Base-by-base conservation (phyloP, 352 stramenopile species). In the Aphanomyces astaci region DNA sequence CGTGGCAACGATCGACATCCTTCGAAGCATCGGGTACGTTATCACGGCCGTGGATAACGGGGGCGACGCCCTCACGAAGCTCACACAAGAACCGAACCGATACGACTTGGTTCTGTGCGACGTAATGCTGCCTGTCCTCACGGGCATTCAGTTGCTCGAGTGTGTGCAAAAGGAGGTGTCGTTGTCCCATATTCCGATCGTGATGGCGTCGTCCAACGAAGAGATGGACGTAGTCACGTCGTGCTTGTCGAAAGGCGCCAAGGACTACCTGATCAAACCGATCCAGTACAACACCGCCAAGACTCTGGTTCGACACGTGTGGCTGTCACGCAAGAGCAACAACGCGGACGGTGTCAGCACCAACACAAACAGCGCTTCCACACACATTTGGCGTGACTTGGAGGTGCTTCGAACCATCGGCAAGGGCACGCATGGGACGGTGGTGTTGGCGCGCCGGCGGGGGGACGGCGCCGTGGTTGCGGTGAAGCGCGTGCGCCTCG, bases 261-360 rank as follows among this genome's bases (percentile, higher is more conserved):
- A 95, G 70, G 88, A 96, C 75, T 96, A 96, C 55, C 65, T 96
- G 40, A 94, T 96, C 75, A 96, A 96, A 73, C 88, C 88, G 24
- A 94, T 96, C 48, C 86, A 93, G 57, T 84, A 94, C 43, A 93
- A 95, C 74, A 95, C 84, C 15, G 86, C 86, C 71, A 95, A 95
- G 83, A 95, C 86, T 36, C 80, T 95, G 31, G 85, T 95, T 62
- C 86, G 86, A 55, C 86, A 95, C 71, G 86, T 95, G 32, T 95
- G 86, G 86, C 81, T 93, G 63, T 55, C 65, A 19, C 53, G 60
- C 17, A 55, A 71, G 25, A 59, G 51, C 51, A 65, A 67, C 24
- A 59, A 71, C 11, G 25, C 36, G 48, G 31, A 27, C 4, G 48
- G 66, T 27, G 24, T 60, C 46, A 52, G 43, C 11, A 30, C 45